Base-by-base conservation (phyloP, 257 asterid species). In the Handroanthus guayacan region DNA sequence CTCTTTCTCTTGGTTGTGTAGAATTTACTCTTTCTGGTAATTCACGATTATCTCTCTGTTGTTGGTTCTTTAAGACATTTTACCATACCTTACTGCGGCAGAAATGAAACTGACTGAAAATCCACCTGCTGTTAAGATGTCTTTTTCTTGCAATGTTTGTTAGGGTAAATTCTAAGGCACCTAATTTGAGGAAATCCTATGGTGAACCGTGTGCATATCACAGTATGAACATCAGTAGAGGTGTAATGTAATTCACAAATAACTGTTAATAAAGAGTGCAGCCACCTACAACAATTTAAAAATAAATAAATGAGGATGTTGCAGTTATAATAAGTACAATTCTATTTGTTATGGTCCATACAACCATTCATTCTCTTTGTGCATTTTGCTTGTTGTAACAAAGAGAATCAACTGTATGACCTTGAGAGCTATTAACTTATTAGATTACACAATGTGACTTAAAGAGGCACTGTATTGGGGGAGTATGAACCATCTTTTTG, bases 21-120 rank as follows among this genome's bases (percentile, higher is more conserved):
- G 39, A 20, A 38, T 20, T 64, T 50, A 36, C 9, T 58, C 47
- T 51, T 58, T 9, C 54, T 34, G 56, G 51, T 76, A 17, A 5
- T 66, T 71, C 34, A 62, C 60, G 44, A 58, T 54, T 54, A 12
- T 36, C 64, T 55, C 57, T n/a, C 61, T 62, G 70, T 54, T 58
- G 31, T 74, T 69, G 77, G 54, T 72, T 36, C 45, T 51, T 48
- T 63, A 17, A 9, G 70, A 76, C 74, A 62, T 50, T 54, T 75
- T 58, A 75, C 85, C 82, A 75, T 73, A 78, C 75, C 63, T 69
- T 71, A 48, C 67, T 70, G 81, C 78, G 74, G 75, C 57, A 60
- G 17, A 43, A 78, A 9, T 75, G 84, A 16, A 52, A 72, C 16
- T 25, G 56, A 83, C 75, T 37, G 70, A 55, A 58, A 43, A 69